Evolutionary conservation across 1,284 basidiomycete genomes (phyloP), one percentile per base, ranked within the genome.

Genomic region (Waitea zeae): DNA sequence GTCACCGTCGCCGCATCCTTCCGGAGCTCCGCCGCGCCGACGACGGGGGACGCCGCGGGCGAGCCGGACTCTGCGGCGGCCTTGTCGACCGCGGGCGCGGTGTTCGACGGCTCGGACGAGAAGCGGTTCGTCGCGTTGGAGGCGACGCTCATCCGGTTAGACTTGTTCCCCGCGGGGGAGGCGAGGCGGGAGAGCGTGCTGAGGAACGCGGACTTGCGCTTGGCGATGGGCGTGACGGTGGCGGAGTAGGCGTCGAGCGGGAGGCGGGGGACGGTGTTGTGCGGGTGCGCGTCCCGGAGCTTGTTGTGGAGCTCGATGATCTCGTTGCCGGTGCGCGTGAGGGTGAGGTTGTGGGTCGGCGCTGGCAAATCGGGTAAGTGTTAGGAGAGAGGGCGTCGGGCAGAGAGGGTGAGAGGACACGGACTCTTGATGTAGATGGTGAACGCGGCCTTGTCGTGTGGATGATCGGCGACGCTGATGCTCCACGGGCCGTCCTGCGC

Each of bases 331-430:
- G 73, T 72, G 40, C 84, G 73, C 12, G 77, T 82, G 39, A 89
- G 70, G 28, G 84, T 89, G 38, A 88, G 63, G 59, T 88, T 84
- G 59, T 88, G 84, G 18, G 81, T 89, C 19, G 83, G 77, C 12
- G 83, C 84, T 80, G 24, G 9, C 7, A n/a, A n/a, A n/a, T n/a
- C n/a, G n/a, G n/a, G n/a, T n/a, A n/a, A 7, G 24, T n/a, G n/a
- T n/a, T 7, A 57, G 28, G 38, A 38, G 39, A 41, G 37, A 48
- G 11, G 24, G 41, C 41, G 41, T 48, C 39, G 46, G 48, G 44
- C 47, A 52, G 49, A 29, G 50, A 56, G 41, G 56, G 48, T 43
- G 20, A 38, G 19, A 20, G 35, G 35, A 34, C 12, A 59, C 61
- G 51, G 49, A 64, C 62, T 64, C 46, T 62, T 62, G 43, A 64